phyloP scores from a whole-genome alignment of 495 filamentous ascomycete species.

The Hypoxylon trugodes region DNA sequence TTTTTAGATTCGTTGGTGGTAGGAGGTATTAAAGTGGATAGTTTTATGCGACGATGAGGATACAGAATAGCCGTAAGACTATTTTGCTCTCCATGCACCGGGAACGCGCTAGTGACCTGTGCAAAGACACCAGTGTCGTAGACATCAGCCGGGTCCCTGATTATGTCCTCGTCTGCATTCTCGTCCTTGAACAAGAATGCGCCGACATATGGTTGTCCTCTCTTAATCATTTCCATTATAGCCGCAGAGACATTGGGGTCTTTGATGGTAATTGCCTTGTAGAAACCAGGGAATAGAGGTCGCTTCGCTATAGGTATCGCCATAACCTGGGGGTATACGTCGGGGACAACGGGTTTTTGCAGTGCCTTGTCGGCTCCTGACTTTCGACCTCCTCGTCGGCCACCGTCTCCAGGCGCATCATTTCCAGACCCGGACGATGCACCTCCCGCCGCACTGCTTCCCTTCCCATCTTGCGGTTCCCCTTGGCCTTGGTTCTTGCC shows the following conservation, averaged over 20 bases:
- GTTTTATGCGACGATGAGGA: slow-evolving; percentile 92
- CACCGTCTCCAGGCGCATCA: slow-evolving; percentile 58
- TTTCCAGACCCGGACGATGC: slow-evolving; percentile 54
- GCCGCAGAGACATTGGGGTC: slow-evolving; percentile 88
- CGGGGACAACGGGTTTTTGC: slow-evolving; percentile 87
- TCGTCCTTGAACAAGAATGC: slow-evolving; percentile 98
- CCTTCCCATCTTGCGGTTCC: slow-evolving; percentile 55
- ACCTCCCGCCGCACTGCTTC: slow-evolving; percentile 49
- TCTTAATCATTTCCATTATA: slow-evolving; percentile 94
- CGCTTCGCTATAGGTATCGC: slow-evolving; percentile 97
- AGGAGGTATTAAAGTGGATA: slow-evolving; percentile 80
- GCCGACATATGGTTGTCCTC: slow-evolving; percentile 97
- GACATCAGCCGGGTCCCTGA: slow-evolving; percentile 86
- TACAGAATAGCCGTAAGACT: slow-evolving; percentile 92
- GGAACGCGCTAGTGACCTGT: slow-evolving; percentile 94
- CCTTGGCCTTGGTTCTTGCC: slow-evolving; percentile 44
- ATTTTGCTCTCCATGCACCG: slow-evolving; percentile 78
- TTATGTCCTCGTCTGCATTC: slow-evolving; percentile 87
- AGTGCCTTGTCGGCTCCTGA: slow-evolving; percentile 72
- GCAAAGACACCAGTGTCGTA: slow-evolving; percentile 97
- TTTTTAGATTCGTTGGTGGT: slow-evolving; percentile 50
- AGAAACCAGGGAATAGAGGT: slow-evolving; percentile 96
- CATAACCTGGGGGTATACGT: slow-evolving; percentile 98
- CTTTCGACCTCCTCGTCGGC: slow-evolving; percentile 70
- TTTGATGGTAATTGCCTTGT: slow-evolving; percentile 96